A percentile compares a stretch with the other conserved stretches of the same genome.
Conservation (phyloP, 176 grass and related monocot species). For the Lolium rigidum region DNA sequence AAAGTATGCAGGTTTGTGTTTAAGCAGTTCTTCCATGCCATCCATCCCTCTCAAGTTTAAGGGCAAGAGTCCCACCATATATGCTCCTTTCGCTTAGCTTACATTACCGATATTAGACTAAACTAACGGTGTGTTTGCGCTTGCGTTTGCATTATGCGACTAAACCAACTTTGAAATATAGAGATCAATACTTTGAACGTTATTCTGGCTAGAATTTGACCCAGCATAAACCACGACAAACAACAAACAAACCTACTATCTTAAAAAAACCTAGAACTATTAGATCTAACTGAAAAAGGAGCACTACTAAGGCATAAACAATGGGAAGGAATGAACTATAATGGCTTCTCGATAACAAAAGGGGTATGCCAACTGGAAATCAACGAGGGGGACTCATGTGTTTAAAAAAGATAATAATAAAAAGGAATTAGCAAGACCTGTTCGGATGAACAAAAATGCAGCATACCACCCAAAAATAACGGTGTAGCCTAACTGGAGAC, state of each 20-base stretch:
- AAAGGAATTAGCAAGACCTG: conserved; percentile 60
- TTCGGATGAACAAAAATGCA: conserved; percentile 89
- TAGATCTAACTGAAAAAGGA: not conserved
- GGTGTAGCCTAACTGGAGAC: conserved; percentile 93
- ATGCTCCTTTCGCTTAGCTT: not conserved
- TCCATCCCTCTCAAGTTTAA: not conserved
- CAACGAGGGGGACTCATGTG: too few relatives aligned
- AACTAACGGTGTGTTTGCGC: not conserved
- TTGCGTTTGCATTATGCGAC: not conserved
- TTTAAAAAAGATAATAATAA: not conserved
- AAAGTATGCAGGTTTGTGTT: not conserved
- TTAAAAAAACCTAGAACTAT: conserved; percentile 25
- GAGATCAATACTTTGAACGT: conserved; percentile 12
- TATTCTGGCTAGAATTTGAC: conserved; percentile 13
- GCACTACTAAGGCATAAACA: not conserved
- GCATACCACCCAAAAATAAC: conserved; percentile 96
- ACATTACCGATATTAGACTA: not conserved
- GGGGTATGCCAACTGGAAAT: not conserved
- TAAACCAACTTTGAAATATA: not conserved
- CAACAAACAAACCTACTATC: not conserved
- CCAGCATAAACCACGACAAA: not conserved
- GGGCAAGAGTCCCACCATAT: not conserved
- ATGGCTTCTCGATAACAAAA: conserved; percentile 2
- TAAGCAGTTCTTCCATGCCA: not conserved
- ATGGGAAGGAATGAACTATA: conserved; percentile 9